These are phyloP conservation scores for Puccinia sorghi DNA, from an alignment of 1,284 basidiomycete genomes.

Conservation along the genomic window DNA sequence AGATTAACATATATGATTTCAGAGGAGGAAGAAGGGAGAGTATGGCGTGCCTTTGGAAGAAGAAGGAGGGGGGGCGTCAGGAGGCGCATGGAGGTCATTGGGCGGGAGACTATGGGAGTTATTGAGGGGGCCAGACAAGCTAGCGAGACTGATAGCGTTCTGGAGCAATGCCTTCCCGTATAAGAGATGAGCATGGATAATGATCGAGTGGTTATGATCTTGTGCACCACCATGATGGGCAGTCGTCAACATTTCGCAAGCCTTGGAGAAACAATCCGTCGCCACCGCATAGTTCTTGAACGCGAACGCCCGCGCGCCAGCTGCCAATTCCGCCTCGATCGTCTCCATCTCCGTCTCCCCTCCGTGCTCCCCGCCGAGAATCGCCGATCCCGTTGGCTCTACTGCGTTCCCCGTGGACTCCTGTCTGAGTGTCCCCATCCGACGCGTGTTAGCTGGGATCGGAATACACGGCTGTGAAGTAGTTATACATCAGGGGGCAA, in stretches of 20 bases:
- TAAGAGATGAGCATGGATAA: constrained; percentile 54
- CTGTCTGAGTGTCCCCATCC: not conserved
- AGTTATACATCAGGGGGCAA: no score
- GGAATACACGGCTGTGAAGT: no score
- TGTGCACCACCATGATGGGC: constrained; percentile 52
- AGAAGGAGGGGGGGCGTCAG: constrained; percentile 16
- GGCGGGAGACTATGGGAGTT: no score
- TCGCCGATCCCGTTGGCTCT: not conserved
- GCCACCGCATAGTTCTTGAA: constrained; percentile 34
- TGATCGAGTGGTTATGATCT: constrained; percentile 52
- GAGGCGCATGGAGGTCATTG: constrained; percentile 10
- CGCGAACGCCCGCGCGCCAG: constrained; percentile 18
- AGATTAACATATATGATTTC: not conserved
- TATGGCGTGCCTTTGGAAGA: not conserved
- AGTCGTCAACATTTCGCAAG: constrained; percentile 10
- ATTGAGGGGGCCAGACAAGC: constrained; percentile 52
- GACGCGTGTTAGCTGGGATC: no score
- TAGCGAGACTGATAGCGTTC: constrained; percentile 54
- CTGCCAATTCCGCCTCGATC: constrained; percentile 26
- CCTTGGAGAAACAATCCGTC: constrained; percentile 33
- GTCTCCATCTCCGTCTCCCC: not conserved
- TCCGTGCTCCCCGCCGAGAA: not conserved
- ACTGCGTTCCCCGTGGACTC: not conserved
- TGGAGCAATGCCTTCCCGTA: constrained; percentile 56
- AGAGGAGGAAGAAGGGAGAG: not conserved